These are phyloP conservation scores for Aquilaria malaccensis DNA, from an alignment of 345 rosid species.

Conservation along the genomic window DNA sequence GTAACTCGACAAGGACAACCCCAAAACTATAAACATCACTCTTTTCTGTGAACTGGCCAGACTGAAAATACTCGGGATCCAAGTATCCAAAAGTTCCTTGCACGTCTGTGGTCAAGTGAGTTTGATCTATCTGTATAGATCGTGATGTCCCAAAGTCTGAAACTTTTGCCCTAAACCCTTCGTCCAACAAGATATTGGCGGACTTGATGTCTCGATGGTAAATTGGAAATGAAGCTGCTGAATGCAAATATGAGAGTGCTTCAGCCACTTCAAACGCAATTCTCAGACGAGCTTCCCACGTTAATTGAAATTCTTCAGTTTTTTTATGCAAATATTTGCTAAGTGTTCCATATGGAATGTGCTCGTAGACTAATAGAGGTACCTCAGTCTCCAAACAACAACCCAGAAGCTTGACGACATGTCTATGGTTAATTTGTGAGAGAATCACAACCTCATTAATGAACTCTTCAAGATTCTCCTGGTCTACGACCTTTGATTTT, in stretches of 20 bases:
- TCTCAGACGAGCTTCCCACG: conserved; percentile 15
- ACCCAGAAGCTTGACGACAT: conserved; percentile 6
- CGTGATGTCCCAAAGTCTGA: conserved; percentile 18
- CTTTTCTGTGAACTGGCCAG: conserved; percentile 14
- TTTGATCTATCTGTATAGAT: conserved; percentile 11
- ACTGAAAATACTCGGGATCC: conserved; percentile 16
- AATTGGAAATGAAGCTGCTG: conserved; percentile 29
- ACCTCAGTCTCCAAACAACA: conserved; percentile 8
- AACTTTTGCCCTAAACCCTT: conserved; percentile 10
- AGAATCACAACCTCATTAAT: conserved; percentile 14
- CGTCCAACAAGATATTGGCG: conserved; percentile 35
- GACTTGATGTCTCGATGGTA: conserved; percentile 42
- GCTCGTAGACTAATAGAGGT: conserved; percentile 6
- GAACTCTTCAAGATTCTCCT: conserved; percentile 12
- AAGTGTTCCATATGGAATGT: conserved; percentile 17
- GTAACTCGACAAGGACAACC: conserved; percentile 1
- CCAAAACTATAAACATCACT: conserved; percentile 8
- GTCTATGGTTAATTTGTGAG: conserved; percentile 13
- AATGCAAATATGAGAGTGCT: conserved; percentile 15
- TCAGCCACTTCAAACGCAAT: conserved; percentile 8
- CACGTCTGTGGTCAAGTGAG: conserved; percentile 5
- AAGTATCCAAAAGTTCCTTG: conserved; percentile 16
- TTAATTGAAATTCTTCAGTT: background rate
- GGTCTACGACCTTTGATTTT: conserved; percentile 10
- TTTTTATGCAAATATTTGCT: conserved; percentile 18